Base-by-base conservation (phyloP, 2,329 filamentous ascomycete species). In the Colletotrichum somersetense region DNA sequence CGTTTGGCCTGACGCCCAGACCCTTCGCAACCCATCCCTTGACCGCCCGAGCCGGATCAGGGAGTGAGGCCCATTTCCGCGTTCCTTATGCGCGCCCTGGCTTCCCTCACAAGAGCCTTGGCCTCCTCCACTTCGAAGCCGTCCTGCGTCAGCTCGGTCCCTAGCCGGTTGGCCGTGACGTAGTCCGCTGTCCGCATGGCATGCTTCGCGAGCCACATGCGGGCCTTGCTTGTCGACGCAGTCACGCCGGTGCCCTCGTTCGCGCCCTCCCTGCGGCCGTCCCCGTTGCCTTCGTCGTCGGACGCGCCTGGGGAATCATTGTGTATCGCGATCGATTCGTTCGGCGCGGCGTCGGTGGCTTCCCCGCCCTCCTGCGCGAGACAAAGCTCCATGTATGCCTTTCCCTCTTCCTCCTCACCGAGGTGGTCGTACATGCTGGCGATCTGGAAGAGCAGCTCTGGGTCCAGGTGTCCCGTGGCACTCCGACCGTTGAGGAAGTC, bases 61-160 rank as follows among this genome's bases (percentile, higher is more conserved):
- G 71, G 71, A 52, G 55, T 66, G 10, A 67, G 50, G 26, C 67
- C 71, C 20, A 53, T 11, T 23, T 77, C 82, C 12, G 79, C 78
- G n/a, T 80, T 82, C 62, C 94, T 92, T 81, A 95, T 88, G 75
- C 93, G 89, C 5, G 92, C 92, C 76, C 95, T 88, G 16, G 97
- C 91, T 81, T 98, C 96, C 73, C 94, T 89, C 73, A 97, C 93
- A 76, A 98, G 84, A 4, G 95, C 94, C 83, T 98, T 98, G 38
- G 96, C 96, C 81, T 99, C 96, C 80, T 99, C 96, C 2, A 98
- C 94, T 81, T 98, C 96, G 35, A 97, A 91, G 0, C 96, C 96
- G 81, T 99, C 96, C 81, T 98, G 94, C 80, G 95, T 98, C 57
- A 99, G 85, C 82, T 99, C 96, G 73, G 92, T 94, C 0, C 95